Base-by-base conservation (phyloP, 2,329 filamentous ascomycete genomes). In the Ascochyta pisi region DNA sequence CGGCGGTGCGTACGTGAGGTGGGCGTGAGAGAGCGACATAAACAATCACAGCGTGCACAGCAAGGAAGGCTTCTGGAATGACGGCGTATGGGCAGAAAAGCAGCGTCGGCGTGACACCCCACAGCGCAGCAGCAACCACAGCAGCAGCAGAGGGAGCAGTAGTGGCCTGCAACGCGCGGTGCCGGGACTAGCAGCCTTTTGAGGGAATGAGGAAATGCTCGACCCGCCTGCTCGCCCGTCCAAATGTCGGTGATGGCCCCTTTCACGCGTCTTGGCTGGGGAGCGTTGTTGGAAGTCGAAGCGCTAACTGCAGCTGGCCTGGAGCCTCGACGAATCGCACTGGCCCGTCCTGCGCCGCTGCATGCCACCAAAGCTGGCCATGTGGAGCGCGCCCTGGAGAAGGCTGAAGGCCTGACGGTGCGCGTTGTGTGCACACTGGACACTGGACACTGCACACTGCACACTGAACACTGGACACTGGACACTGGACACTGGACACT, bases 221-320 rank as follows among this genome's bases (percentile, higher is more conserved):
- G 34, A 52, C 54, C 39, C 54, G 54, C 39, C 48, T 52, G 49
- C 48, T 40, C 40, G 44, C 39, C 54, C 39, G 49, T 49, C 54
- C 44, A 57, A 57, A 57, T 57, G 54, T 57, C 54, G 48, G 54
- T 49, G 44, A 57, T 58, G 63, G 55, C 66, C 67, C 69, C 66
- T 69, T 68, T 67, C 60, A 57, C 58, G 45, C 44, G 52, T 47
- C 63, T 66, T 65, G 65, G 61, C 65, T 47, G 59, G 50, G 50
- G 60, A 58, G 54, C 58, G 62, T 49, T 42, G 50, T 50, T 64
- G 59, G 60, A 44, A 27, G 44, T 44, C 47, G 19, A 45, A 61
- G 65, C 64, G 66, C 65, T 69, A 68, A 59, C 62, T 61, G 43
- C 34, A 49, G 54, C 44, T 40, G 54, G 54, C 54, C 43, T 57